A percentile compares a stretch with the other conserved stretches of the same genome.
Conservation (phyloP, 805 yeast species). For the Lipomyces yamadae region DNA sequence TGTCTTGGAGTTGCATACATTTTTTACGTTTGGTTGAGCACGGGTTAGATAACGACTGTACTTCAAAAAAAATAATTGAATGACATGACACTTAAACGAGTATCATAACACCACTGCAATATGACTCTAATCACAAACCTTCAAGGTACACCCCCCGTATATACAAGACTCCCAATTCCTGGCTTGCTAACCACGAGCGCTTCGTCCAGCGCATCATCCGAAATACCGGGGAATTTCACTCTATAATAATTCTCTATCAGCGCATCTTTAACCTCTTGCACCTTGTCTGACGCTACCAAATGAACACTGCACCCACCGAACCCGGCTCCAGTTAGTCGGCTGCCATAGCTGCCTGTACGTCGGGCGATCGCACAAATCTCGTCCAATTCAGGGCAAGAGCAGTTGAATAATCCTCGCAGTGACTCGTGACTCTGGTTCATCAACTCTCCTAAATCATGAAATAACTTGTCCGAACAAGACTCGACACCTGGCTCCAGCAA, state of each 20-base stretch:
- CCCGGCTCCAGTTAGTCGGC: constrained; percentile 77
- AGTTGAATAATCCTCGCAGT: constrained; percentile 54
- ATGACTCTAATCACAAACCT: background rate
- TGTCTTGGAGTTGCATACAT: no score
- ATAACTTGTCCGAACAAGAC: background rate
- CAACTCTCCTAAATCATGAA: constrained; percentile 53
- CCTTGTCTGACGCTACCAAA: constrained; percentile 47
- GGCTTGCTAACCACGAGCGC: constrained; percentile 52
- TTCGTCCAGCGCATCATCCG: constrained; percentile 5
- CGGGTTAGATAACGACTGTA: no score
- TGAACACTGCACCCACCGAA: constrained; percentile 78
- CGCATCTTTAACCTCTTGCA: constrained; percentile 6
- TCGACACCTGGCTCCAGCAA: constrained; percentile 13
- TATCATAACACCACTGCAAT: no score
- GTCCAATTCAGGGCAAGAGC: constrained; percentile 62
- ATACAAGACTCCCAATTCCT: constrained; percentile 51
- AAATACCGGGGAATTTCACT: constrained; percentile 16
- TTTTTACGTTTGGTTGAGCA: no score
- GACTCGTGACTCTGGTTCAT: constrained; percentile 66
- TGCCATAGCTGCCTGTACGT: constrained; percentile 62
- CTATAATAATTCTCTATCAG: constrained; percentile 8
- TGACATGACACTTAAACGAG: no score
- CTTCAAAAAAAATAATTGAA: no score
- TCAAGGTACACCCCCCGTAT: constrained; percentile 9
- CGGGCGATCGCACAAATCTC: constrained; percentile 59